Base-by-base conservation (phyloP, 768 basidiomycete genomes). In the Pulveroboletus sp. region DNA sequence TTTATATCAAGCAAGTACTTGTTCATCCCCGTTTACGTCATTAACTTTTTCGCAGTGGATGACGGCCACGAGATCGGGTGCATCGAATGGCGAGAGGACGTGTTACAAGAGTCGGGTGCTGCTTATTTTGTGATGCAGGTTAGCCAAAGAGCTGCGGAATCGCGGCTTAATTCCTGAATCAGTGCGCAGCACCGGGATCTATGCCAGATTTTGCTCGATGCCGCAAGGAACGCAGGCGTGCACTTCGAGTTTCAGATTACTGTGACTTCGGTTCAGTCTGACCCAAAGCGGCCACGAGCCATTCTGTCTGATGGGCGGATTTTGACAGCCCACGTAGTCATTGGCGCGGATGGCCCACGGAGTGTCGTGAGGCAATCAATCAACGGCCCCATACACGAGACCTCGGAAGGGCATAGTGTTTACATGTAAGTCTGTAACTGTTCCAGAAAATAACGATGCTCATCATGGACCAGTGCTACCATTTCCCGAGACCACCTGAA, bases 301-400 rank as follows among this genome's bases (percentile, higher is more conserved):
- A 60, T 63, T 3, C 57, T 75, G 15, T 71, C 72, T 12, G 70
- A 66, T 39, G 82, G 81, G 21, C 74, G 78, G 44, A 64, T 62
- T 8, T 51, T 83, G 17, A 46, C 57, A 5, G 77, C 76, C 5
- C 82, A 85, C 58, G 65, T 84, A 31, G 66, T 85, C 43, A 73
- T 85, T 15, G 83, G 79, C 26, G 83, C 84, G 3, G 84, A 86
- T 61, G 84, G 85, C 11, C 72, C 74, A 45, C 64, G 69, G 30
- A 82, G 81, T 36, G 36, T 75, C 11, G 68, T 74, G 28, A 64
- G 65, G 17, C 55, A 69, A 18, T 58, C 75, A 3, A 58, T 74
- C 30, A 64, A 62, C 4, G 64, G 66, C 8, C 71, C 71, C 17
- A 57, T 60, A 36, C 51, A 66, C 12, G 60, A 66, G 26, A 53